Conservation (phyloP, 768 basidiomycete genomes). For the Calocybe cyanea region DNA sequence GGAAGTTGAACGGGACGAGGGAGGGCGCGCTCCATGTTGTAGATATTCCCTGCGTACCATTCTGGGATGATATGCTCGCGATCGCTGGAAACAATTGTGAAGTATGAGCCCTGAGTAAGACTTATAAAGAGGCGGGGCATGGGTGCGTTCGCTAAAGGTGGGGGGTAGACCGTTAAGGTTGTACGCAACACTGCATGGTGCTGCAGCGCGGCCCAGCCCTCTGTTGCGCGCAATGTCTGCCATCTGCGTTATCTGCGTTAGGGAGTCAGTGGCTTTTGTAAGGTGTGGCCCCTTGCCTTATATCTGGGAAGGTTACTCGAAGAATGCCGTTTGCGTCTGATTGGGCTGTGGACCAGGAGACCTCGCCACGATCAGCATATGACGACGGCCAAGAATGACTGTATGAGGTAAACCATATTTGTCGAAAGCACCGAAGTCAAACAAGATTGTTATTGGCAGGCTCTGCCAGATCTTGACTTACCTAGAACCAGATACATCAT, state of each 20-base stretch:
- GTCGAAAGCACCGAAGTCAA: slow-evolving; percentile 6
- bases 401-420: slow-evolving; percentile 8
- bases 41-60: slow-evolving; percentile 91
- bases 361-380: slow-evolving; percentile 55
- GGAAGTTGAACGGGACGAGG: slow-evolving; percentile 50
- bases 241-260: slow-evolving; percentile 43
- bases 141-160: slow-evolving; percentile 15
- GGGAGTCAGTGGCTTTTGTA: neutral
- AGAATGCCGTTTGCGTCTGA: slow-evolving; percentile 45
- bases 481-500: slow-evolving; percentile 1
- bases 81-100: slow-evolving; percentile 55
- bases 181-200: slow-evolving; percentile 72
- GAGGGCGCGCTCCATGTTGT: slow-evolving; percentile 53
- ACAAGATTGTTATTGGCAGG: neutral
- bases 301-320: slow-evolving; percentile 58
- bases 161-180: slow-evolving; percentile 55
- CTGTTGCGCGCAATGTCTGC: slow-evolving; percentile 65
- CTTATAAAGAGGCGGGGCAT: slow-evolving; percentile 53
- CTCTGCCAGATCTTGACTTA: slow-evolving; percentile 2
- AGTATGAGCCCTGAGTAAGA: slow-evolving; percentile 72
- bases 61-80: slow-evolving; percentile 27
- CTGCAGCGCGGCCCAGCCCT: slow-evolving; percentile 87
- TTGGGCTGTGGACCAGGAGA: slow-evolving; percentile 52
- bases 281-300: slow-evolving; percentile 38
- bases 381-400: slow-evolving; percentile 58